Evolutionary conservation across 2,329 filamentous ascomycete genomes (phyloP).

Genomic region (Fusarium sarcochroum): DNA sequence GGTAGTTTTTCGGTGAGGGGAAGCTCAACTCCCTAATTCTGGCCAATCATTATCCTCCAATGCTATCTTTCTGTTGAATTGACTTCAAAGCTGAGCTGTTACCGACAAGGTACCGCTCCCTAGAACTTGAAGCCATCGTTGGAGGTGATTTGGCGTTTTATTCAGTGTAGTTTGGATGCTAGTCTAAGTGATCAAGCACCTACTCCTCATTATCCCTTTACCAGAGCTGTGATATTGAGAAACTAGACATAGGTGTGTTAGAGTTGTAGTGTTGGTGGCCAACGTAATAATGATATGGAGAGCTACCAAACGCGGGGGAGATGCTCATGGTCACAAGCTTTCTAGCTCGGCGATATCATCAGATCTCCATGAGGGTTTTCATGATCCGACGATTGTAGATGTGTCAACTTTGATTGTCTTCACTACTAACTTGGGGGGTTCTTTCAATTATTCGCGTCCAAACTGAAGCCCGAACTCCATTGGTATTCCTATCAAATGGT

Average conservation of each 20-base stretch:
- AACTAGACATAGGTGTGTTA: not conserved
- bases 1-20: conserved; percentile 22
- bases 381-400: not conserved
- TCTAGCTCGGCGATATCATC: not conserved
- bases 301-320: not conserved
- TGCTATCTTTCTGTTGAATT: conserved; percentile 17
- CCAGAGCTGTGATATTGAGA: not conserved
- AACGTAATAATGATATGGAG: not conserved
- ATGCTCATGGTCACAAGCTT: not conserved
- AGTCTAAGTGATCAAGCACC: not conserved
- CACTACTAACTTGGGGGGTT: not conserved
- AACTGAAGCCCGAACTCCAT: not conserved
- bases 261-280: not conserved
- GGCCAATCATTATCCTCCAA: conserved; percentile 24
- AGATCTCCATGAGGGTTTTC: not conserved
- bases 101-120: conserved; percentile 12
- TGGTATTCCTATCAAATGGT: not conserved
- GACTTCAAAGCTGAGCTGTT: conserved; percentile 1
- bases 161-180: too few species aligned
- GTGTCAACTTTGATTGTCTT: not conserved
- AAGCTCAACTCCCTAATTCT: not conserved
- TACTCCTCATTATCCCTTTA: not conserved
- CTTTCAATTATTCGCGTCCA: not conserved
- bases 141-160: not conserved
- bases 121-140: not conserved